A percentile compares a stretch with the other conserved stretches of the same genome.
phyloP scores from a whole-genome alignment of 352 stramenopile genomes.

The Globisporangium paddicum region DNA sequence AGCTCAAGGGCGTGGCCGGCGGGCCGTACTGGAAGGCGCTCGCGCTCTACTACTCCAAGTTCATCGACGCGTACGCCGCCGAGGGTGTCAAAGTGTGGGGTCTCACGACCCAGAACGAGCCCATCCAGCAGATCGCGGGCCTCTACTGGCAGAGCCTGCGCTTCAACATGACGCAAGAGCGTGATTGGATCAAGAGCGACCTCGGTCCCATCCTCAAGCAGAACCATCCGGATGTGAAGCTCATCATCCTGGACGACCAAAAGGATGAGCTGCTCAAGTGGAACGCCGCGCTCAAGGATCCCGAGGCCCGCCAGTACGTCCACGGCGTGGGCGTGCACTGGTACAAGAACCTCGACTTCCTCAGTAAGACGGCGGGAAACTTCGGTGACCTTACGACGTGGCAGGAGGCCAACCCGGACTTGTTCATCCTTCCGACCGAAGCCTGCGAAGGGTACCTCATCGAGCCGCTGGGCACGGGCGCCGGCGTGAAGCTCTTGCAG shows the following conservation, averaged over 20 bases:
- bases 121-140: conserved; percentile 28
- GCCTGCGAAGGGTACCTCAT: conserved; percentile 49
- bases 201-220: conserved; percentile 52
- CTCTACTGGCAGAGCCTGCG: conserved; percentile 47
- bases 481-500: conserved; percentile 40
- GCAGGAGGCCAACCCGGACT: conserved; percentile 30
- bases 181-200: conserved; percentile 64
- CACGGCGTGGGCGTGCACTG: conserved; percentile 79
- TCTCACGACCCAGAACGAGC: conserved; percentile 82
- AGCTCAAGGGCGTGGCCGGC: conserved; percentile 45
- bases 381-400: conserved; percentile 34
- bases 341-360: conserved; percentile 53
- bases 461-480: conserved; percentile 45
- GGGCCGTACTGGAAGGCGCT: conserved; percentile 68
- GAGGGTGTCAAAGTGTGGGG: conserved; percentile 76
- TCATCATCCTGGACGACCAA: conserved; percentile 79
- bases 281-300: conserved; percentile 25
- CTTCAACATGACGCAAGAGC: conserved; percentile 24
- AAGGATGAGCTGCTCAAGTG: conserved; percentile 46
- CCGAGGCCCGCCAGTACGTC: conserved; percentile 49
- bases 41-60: conserved; percentile 86
- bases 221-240: conserved; percentile 57
- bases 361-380: conserved; percentile 19
- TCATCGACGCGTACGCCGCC: conserved; percentile 78
- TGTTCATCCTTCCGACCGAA: conserved; percentile 70